Percentiles rank a stretch among this genome's conserved stretches.
Conservation (phyloP, 176 grass and related monocot species). For the Leersia perrieri region DNA sequence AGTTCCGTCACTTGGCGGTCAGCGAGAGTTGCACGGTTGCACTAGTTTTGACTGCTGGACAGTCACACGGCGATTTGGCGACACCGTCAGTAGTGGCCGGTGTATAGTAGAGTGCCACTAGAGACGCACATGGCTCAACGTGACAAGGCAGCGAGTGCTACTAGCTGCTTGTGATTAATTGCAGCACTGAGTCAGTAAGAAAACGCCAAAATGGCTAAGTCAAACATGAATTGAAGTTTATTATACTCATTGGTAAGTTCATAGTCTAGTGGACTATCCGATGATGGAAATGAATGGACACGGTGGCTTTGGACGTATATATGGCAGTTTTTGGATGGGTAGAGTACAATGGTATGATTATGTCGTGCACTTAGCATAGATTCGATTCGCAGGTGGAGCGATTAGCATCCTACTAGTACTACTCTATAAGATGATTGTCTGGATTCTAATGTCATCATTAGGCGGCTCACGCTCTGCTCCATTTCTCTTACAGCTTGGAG, state of each 20-base stretch:
- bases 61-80: background rate
- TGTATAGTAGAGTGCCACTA: background rate
- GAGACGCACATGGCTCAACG: background rate
- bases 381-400: constrained; percentile 5
- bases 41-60: constrained; percentile 8
- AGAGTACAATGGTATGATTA: background rate
- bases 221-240: background rate
- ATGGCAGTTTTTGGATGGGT: background rate
- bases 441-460: background rate
- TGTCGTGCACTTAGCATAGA: constrained; percentile 6
- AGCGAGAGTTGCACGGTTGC: background rate
- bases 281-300: background rate
- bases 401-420: background rate
- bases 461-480: background rate
- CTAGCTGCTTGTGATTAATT: background rate
- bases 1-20: background rate
- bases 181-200: background rate
- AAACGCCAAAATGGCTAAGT: background rate
- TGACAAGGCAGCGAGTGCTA: background rate
- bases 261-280: background rate
- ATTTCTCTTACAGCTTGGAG: background rate
- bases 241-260: background rate
- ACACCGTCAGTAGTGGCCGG: background rate
- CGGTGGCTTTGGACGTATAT: background rate
- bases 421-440: background rate